Evolutionary conservation across 2,329 filamentous ascomycete species (phyloP).

Genomic region (Torrubiellomyces zombiae): DNA sequence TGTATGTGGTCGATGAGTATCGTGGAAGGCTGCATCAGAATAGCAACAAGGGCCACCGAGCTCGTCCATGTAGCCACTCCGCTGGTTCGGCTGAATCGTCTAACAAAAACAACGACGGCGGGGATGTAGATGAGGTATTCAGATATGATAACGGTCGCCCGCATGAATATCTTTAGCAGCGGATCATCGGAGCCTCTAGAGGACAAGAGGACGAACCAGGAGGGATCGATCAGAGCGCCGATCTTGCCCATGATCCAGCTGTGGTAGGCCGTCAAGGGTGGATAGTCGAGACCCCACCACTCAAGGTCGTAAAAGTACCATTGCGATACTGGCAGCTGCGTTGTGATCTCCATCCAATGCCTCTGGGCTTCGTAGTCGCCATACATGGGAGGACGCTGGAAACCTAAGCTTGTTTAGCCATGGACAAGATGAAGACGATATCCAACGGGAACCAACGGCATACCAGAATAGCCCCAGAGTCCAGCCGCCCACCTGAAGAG

Average conservation of each 20-base stretch:
- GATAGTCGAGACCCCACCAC: conserved; percentile 98
- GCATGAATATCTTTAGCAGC: conserved; percentile 84
- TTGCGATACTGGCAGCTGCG: conserved; percentile 71
- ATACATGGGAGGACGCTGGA: conserved; percentile 70
- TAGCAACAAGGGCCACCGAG: conserved; percentile 71
- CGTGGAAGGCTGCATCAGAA: conserved; percentile 79
- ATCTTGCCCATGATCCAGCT: conserved; percentile 88
- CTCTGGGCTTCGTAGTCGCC: conserved; percentile 96
- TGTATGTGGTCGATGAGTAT: conserved; percentile 90
- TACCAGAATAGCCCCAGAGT: conserved; percentile 90
- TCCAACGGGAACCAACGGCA: conserved; percentile 1
- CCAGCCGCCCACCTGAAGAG: conserved; percentile 87
- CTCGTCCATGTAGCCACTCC: conserved; percentile 68
- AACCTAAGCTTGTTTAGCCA: conserved; percentile 33
- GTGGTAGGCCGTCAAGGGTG: conserved; percentile 92
- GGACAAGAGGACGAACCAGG: conserved; percentile 74
- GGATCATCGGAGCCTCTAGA: conserved; percentile 72
- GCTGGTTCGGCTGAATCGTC: conserved; percentile 60
- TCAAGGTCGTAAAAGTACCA: conserved; percentile 97
- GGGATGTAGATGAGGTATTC: conserved; percentile 86
- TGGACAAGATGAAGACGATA: not conserved
- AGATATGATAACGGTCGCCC: conserved; percentile 74
- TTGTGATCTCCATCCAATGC: conserved; percentile 98
- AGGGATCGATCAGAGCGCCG: conserved; percentile 59
- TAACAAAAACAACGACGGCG: conserved; percentile 68